A percentile compares a stretch with the other conserved stretches of the same genome.
These are phyloP conservation scores for Umbelopsis sp. DNA, from an alignment of 192 early-diverging fungal genomes.

Conservation along the genomic window DNA sequence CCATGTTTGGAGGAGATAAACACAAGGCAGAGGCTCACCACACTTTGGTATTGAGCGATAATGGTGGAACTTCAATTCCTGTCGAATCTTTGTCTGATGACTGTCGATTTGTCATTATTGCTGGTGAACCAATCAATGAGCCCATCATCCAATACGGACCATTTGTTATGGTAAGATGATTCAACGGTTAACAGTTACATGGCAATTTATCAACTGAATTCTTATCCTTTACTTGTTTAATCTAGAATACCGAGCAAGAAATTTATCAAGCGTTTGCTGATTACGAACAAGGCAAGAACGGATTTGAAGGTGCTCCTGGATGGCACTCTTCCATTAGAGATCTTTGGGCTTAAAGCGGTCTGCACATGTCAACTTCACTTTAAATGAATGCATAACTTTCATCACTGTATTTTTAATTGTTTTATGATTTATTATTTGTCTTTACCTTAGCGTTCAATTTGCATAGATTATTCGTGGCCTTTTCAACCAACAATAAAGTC, in stretches of 20 bases:
- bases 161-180: constrained; percentile 58
- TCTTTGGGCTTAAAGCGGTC: not conserved
- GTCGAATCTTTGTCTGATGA: constrained; percentile 37
- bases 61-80: constrained; percentile 39
- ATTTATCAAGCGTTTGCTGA: constrained; percentile 56
- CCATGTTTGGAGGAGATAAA: constrained; percentile 50
- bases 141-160: constrained; percentile 64
- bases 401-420: constrained; percentile 1
- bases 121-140: constrained; percentile 44
- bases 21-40: constrained; percentile 39
- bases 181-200: not conserved
- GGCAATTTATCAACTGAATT: not conserved
- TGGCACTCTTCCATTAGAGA: constrained; percentile 47
- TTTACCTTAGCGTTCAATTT: not conserved
- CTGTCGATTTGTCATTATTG: constrained; percentile 40
- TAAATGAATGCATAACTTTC: not conserved
- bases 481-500: not conserved
- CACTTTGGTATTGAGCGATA: constrained; percentile 44
- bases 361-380: too few species aligned
- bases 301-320: constrained; percentile 65
- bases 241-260: constrained; percentile 45
- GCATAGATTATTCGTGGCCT: not conserved
- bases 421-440: too few species aligned
- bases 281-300: constrained; percentile 61
- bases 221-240: not conserved